Base-by-base conservation (phyloP, 495 filamentous ascomycete species). In the Aspergillus homomorphus region DNA sequence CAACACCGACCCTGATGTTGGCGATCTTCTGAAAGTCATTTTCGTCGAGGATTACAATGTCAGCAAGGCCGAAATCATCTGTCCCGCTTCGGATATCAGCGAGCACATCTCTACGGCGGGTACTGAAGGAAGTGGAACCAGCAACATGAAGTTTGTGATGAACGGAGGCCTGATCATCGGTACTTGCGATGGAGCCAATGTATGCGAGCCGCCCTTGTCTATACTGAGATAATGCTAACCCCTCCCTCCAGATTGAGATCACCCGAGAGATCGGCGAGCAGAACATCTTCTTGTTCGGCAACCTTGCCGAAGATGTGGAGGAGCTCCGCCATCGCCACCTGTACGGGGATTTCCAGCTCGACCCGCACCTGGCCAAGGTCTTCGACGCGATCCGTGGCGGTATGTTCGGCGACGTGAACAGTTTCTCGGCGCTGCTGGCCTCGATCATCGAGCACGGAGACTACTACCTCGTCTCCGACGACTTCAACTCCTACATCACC, bases 1-100 rank as follows among this genome's bases (percentile, higher is more conserved):
- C 61, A 98, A 98, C 75, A 87, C 87, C 9, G 94, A 98, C 66
- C 76, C 84, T 38, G 94, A 98, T 48, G 84, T 98, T 66, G 92
- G 92, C 22, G 93, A 98, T 68, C 81, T 95, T 19, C 80, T 98
- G 66, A 98, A 98, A 81, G 95, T 98, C 51, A 84, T 98, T 66
- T 98, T 97, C 77, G 73, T 98, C 46, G 91, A 94, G 69, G 94
- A 98, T 77, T 98, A 98, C 82, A 98, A 98, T 61, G 94, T 98
- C 65, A 96, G 91, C 83, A 98, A 98, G 78, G 95, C 94, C 16
- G 94, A 98, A 75, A 90, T 98, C 61, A 96, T 98, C 62, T 84
- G 85, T 53, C 94, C 94, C 7, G 94, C 94, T 12, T 96, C 90
- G 16, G 94, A 98, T 68, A 86, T 98, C 67, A 96, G 91, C 73